Percentiles rank a stretch among this genome's conserved stretches.
Conservation (phyloP, 768 basidiomycete species). For the Podaxis carcinomalis region DNA sequence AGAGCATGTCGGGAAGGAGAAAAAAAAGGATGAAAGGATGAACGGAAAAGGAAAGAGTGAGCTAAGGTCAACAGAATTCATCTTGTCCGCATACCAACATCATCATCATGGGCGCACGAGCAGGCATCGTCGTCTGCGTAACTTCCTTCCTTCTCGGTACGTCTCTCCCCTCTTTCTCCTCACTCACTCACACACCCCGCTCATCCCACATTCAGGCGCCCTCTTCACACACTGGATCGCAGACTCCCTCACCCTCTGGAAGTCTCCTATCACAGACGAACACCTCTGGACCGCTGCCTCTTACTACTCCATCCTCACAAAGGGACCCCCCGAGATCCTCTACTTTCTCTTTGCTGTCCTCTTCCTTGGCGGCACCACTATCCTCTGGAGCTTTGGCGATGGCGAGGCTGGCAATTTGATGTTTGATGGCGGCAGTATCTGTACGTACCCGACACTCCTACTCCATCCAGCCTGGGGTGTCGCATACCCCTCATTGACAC, state of each 20-base stretch:
- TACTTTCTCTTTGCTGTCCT: conserved; percentile 57
- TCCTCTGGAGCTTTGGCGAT: conserved; percentile 76
- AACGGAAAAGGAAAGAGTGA: not conserved
- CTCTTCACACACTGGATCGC: conserved; percentile 91
- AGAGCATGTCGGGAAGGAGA: too few species aligned
- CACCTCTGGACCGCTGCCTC: conserved; percentile 78
- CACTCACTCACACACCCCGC: not conserved
- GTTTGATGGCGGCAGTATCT: conserved; percentile 89
- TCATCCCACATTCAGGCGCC: conserved; percentile 44
- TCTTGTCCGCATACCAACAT: too few species aligned
- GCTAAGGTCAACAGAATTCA: too few species aligned
- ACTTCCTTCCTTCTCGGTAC: conserved; percentile 59
- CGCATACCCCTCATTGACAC: not conserved
- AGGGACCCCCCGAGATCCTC: conserved; percentile 50
- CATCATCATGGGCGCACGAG: conserved; percentile 75
- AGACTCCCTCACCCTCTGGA: conserved; percentile 89
- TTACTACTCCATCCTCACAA: conserved; percentile 78
- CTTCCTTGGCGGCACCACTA: conserved; percentile 56
- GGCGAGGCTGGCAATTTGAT: conserved; percentile 80
- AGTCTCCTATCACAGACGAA: conserved; percentile 80
- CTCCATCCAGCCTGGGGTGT: not conserved
- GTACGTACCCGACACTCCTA: conserved; percentile 38
- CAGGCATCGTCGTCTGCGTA: conserved; percentile 68
- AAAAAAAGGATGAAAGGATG: not conserved
- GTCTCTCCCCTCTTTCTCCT: not conserved